Conservation (phyloP, 1,284 basidiomycete genomes). For the Boletus coffeatus region DNA sequence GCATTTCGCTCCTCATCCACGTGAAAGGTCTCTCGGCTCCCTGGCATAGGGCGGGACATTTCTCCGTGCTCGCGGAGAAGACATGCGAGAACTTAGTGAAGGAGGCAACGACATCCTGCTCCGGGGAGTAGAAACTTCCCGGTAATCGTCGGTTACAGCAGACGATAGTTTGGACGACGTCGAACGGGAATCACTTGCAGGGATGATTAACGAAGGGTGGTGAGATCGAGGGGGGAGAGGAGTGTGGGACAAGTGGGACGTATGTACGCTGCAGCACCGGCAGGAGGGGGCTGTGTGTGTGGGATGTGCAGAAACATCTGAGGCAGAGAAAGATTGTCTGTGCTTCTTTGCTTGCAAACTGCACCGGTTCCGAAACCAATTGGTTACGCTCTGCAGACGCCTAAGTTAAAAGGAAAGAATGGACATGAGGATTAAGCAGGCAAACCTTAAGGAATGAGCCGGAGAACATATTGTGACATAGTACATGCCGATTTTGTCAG, state of each 20-base stretch:
- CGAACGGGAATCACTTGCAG: constrained; percentile 17
- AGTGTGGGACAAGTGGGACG: constrained; percentile 18
- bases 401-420: constrained; percentile 31
- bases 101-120: constrained; percentile 30
- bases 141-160: constrained; percentile 21
- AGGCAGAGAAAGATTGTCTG: constrained; percentile 38
- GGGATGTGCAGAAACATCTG: constrained; percentile 17
- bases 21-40: constrained; percentile 25
- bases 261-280: not conserved
- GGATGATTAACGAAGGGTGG: constrained; percentile 31
- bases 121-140: constrained; percentile 26
- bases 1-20: constrained; percentile 60
- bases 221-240: constrained; percentile 42
- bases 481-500: constrained; percentile 61
- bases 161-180: constrained; percentile 26
- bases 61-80: constrained; percentile 38
- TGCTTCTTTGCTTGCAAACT: constrained; percentile 58
- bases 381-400: constrained; percentile 71
- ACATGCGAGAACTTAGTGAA: constrained; percentile 23
- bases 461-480: constrained; percentile 34
- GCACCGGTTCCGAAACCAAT: constrained; percentile 82
- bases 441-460: constrained; percentile 7
- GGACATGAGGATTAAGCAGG: constrained; percentile 13
- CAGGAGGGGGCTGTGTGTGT: constrained; percentile 19
- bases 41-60: constrained; percentile 41